A percentile compares a stretch with the other conserved stretches of the same genome.
phyloP scores from a whole-genome alignment of 768 basidiomycete species.

The Amanita thiersii region DNA sequence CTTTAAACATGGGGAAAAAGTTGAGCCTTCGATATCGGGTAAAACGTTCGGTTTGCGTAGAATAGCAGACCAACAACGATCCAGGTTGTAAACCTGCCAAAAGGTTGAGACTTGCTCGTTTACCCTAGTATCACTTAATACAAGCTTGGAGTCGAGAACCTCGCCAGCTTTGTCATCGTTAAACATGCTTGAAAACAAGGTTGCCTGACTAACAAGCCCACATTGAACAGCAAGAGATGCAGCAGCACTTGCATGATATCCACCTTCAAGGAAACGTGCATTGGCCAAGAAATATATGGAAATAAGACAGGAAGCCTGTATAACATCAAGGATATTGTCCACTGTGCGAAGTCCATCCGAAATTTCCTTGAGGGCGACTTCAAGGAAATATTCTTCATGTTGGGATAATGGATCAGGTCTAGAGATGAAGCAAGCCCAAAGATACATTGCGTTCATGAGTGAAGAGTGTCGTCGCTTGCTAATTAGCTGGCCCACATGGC shows the following conservation, averaged over 20 bases:
- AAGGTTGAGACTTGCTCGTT: conserved; percentile 71
- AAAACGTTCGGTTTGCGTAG: conserved; percentile 61
- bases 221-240: conserved; percentile 67
- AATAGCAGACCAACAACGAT: conserved; percentile 74
- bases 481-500: conserved; percentile 44
- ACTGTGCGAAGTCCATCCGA: conserved; percentile 54
- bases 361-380: conserved; percentile 34
- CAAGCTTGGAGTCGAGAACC: conserved; percentile 44
- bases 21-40: conserved; percentile 53
- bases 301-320: conserved; percentile 70
- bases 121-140: conserved; percentile 50
- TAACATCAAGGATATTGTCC: conserved; percentile 55
- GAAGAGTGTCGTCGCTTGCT: conserved; percentile 66
- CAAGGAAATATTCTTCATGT: conserved; percentile 68
- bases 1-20: conserved; percentile 74
- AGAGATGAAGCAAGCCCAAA: conserved; percentile 79
- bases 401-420: conserved; percentile 61
- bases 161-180: conserved; percentile 21
- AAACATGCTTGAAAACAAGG: conserved; percentile 25
- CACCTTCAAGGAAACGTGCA: conserved; percentile 70
- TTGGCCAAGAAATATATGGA: conserved; percentile 72
- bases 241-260: conserved; percentile 69
- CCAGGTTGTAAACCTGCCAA: conserved; percentile 79
- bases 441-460: conserved; percentile 73
- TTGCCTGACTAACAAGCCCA: conserved; percentile 48